Evolutionary conservation across 108 stramenopile species (phyloP), one percentile per base, ranked within the genome.

Genomic region (Cyclotella kingstonii): DNA sequence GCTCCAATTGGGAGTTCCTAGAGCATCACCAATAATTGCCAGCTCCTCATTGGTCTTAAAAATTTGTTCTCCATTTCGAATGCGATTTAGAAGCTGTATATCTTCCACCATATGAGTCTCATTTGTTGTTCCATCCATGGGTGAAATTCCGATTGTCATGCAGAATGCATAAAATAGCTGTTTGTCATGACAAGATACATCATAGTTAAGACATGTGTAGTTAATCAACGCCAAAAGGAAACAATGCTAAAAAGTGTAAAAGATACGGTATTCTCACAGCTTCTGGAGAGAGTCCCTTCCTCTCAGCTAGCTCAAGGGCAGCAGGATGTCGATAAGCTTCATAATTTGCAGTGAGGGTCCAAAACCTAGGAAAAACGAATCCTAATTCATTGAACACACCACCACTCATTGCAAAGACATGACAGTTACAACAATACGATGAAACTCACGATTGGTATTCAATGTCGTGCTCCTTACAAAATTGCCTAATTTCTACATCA

Each of bases 381-480:
- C n/a, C n/a, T n/a, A n/a, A n/a, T n/a, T n/a, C n/a, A n/a, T n/a
- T n/a, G n/a, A n/a, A 35, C 5, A 18, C 4, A 48, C 14, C 23
- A 18, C 33, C 6, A 31, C 23, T 4, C 22, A 69, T 44, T 21
- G 14, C 27, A 22, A 19, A 49, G 28, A 18, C 40, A 33, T 0
- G n/a, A 21, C 4, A 12, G n/a, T 38, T 11, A 50, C 5, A 48
- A 46, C 10, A 10, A 3, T 1, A 25, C 28, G 5, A 30, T 6
- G 25, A 70, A 54, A 36, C 71, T 63, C 35, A 75, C 73, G 81
- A 84, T 64, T 96, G 92, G 72, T 96, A 96, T 41, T 63, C 71
- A 33, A 96, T 87, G 17, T 81, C 73, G 45, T 86, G 54, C 19
- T 87, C 85, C 22, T 77, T 57, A 60, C 87, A 91, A 69, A 92